Conservation (phyloP, 1,284 basidiomycete species). For the Apiotrichum veenhuisii region DNA sequence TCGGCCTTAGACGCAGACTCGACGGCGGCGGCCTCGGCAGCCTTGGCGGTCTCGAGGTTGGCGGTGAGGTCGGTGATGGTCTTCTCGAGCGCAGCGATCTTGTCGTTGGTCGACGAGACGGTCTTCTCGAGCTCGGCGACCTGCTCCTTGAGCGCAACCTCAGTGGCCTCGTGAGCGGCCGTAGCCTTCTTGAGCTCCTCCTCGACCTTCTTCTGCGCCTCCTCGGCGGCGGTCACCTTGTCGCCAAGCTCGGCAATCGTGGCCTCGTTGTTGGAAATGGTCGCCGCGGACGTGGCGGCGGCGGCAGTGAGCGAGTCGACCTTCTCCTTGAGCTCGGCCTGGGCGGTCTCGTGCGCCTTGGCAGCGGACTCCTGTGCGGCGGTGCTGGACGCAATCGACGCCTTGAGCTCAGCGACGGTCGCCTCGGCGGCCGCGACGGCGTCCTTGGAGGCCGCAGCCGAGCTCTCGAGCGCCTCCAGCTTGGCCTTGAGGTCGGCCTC, state of each 20-base stretch:
- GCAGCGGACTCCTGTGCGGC: constrained; percentile 15
- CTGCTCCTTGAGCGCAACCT: constrained; percentile 1
- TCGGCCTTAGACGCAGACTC: not conserved
- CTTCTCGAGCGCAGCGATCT: not conserved
- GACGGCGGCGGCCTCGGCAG: not conserved
- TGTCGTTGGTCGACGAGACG: not conserved
- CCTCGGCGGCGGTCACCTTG: constrained; percentile 1
- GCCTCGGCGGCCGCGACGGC: constrained; percentile 12
- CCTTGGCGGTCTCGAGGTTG: not conserved
- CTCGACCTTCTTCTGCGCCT: not conserved
- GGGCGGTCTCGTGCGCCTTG: not conserved
- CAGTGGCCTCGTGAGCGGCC: constrained; percentile 5
- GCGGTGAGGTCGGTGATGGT: not conserved
- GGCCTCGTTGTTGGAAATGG: not conserved
- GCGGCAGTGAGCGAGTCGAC: not conserved
- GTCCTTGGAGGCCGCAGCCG: not conserved
- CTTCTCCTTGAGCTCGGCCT: constrained; percentile 1
- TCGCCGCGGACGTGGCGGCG: not conserved
- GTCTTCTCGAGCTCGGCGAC: not conserved
- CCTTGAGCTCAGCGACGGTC: constrained; percentile 21
- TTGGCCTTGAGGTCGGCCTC: not conserved
- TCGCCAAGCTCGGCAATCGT: constrained; percentile 1
- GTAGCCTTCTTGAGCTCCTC: not conserved
- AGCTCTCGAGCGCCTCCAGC: not conserved
- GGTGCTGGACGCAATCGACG: constrained; percentile 18